Percentiles rank a stretch among this genome's conserved stretches.
Conservation (phyloP, 169 alveolate genomes). For the Amoebophrya sp. region DNA sequence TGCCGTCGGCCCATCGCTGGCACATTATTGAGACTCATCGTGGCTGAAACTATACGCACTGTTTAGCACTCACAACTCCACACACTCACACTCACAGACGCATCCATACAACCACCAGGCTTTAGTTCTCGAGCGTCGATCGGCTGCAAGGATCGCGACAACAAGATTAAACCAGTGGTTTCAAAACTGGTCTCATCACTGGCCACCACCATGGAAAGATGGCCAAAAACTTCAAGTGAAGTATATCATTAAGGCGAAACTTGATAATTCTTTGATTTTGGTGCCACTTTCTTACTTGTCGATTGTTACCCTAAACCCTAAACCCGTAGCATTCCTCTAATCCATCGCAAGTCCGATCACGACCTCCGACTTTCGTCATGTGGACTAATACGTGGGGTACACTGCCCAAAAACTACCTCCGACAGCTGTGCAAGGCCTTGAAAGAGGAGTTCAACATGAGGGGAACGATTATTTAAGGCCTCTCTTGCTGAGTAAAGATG, state of each 20-base stretch:
- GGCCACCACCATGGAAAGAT: conserved; percentile 72
- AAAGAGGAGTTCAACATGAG: conserved; percentile 57
- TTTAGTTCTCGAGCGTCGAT: conserved; percentile 39
- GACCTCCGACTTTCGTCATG: conserved; percentile 67
- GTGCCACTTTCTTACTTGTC: neutral
- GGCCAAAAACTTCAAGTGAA: conserved; percentile 62
- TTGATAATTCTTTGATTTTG: neutral
- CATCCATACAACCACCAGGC: too few relatives aligned
- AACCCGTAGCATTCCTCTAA: conserved; percentile 1
- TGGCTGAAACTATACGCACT: too few relatives aligned
- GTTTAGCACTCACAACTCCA: too few relatives aligned
- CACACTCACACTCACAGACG: too few relatives aligned
- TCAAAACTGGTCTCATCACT: conserved; percentile 42
- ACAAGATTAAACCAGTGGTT: conserved; percentile 49
- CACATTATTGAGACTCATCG: too few relatives aligned
- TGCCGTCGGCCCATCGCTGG: too few relatives aligned
- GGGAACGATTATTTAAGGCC: too few relatives aligned
- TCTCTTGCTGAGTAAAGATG: too few relatives aligned
- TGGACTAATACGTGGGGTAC: conserved; percentile 63
- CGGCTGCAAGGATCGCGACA: conserved; percentile 53
- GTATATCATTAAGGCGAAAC: conserved; percentile 52
- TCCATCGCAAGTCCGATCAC: conserved; percentile 46
- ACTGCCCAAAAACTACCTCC: conserved; percentile 61
- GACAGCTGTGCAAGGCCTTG: conserved; percentile 57
- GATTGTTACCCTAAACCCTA: neutral